These are phyloP conservation scores for Choiromyces venosus DNA, from an alignment of 495 filamentous ascomycete genomes.

Conservation along the genomic window DNA sequence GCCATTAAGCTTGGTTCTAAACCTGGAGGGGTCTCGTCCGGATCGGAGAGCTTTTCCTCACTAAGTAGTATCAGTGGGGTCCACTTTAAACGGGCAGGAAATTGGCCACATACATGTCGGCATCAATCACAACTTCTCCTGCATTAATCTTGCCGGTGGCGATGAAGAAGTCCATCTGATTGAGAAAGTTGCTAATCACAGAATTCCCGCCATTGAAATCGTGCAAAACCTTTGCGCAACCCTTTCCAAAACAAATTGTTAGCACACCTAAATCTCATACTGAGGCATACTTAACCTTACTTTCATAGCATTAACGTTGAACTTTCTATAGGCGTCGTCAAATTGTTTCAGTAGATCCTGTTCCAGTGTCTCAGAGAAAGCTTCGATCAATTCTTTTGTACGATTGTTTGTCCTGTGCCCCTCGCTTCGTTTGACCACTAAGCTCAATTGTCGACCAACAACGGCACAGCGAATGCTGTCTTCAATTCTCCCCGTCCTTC, in stretches of 20 bases:
- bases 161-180: conserved; percentile 99
- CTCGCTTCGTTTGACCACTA: conserved; percentile 42
- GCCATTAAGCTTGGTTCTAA: conserved; percentile 89
- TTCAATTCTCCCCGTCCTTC: conserved; percentile 40
- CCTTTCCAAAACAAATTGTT: conserved; percentile 10
- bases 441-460: conserved; percentile 37
- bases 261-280: neutral
- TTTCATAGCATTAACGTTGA: conserved; percentile 94
- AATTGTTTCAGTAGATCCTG: conserved; percentile 94
- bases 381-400: conserved; percentile 87
- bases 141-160: conserved; percentile 81
- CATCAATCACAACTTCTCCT: conserved; percentile 42
- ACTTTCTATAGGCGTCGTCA: conserved; percentile 87
- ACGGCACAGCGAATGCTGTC: conserved; percentile 42
- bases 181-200: conserved; percentile 92
- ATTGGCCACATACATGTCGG: conserved; percentile 53
- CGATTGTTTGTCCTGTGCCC: conserved; percentile 47
- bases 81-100: neutral
- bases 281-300: neutral
- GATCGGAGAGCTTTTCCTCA: conserved; percentile 85
- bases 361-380: conserved; percentile 91
- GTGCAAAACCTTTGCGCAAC: conserved; percentile 81
- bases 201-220: conserved; percentile 95
- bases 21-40: conserved; percentile 81
- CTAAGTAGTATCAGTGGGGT: conserved; percentile 21